These are phyloP conservation scores for Cladophialophora bantiana DNA, from an alignment of 2,329 filamentous ascomycete genomes.

Conservation along the genomic window DNA sequence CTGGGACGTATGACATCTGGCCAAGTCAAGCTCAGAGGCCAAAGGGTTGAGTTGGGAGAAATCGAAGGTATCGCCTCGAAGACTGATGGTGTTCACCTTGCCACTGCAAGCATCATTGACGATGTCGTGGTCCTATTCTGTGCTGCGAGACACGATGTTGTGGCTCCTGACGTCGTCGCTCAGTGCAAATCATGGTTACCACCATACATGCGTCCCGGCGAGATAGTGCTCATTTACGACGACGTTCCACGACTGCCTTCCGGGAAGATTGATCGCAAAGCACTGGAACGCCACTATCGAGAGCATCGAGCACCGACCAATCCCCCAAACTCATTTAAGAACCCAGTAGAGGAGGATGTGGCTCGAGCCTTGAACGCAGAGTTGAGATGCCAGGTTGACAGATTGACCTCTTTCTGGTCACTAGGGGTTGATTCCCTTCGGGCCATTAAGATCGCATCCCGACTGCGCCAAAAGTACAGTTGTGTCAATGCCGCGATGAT, in stretches of 20 bases:
- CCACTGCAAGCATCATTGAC: slow-evolving; percentile 70
- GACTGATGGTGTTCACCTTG: slow-evolving; percentile 67
- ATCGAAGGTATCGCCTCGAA: slow-evolving; percentile 73
- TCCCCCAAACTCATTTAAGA: slow-evolving; percentile 12
- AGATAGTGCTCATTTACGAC: slow-evolving; percentile 66
- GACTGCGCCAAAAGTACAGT: slow-evolving; percentile 65
- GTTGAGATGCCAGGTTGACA: slow-evolving; percentile 50
- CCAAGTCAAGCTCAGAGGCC: slow-evolving; percentile 86
- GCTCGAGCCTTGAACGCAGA: slow-evolving; percentile 51
- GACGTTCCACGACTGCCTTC: slow-evolving; percentile 78
- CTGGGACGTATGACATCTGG: slow-evolving; percentile 79
- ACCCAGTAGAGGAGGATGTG: slow-evolving; percentile 46
- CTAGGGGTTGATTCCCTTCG: slow-evolving; percentile 71
- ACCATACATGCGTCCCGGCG: slow-evolving; percentile 80
- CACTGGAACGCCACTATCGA: slow-evolving; percentile 56
- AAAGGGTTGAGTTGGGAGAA: slow-evolving; percentile 81
- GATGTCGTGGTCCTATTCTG: slow-evolving; percentile 79
- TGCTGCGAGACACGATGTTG: slow-evolving; percentile 56
- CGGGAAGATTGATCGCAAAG: slow-evolving; percentile 79
- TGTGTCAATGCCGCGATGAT: slow-evolving; percentile 66
- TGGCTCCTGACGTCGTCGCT: slow-evolving; percentile 58
- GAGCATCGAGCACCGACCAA: slow-evolving; percentile 12
- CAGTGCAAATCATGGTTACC: slow-evolving; percentile 79
- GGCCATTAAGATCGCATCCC: slow-evolving; percentile 69
- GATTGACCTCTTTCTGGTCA: slow-evolving; percentile 56